Percentiles rank a stretch among this genome's conserved stretches.
Evolutionary conservation across 768 basidiomycete genomes (phyloP).

Genomic region (Pleurotus tuoliensis): DNA sequence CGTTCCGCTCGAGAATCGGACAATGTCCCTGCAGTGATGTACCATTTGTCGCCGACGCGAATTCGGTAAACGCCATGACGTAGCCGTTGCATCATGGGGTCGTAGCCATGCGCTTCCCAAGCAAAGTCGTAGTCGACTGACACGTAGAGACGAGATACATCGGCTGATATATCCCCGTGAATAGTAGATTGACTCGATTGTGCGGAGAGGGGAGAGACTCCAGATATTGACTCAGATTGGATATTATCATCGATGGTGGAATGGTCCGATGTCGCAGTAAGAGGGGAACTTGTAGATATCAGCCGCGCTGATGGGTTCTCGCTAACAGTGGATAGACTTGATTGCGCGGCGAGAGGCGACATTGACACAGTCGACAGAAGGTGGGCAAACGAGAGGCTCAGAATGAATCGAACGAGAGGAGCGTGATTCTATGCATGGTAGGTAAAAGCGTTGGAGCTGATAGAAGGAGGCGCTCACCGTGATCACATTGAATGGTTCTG

Average conservation of each 20-base stretch:
- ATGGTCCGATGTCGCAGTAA: no score
- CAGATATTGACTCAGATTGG: no score
- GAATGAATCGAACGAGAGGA: neutral
- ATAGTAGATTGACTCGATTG: no score
- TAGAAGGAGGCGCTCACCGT: neutral
- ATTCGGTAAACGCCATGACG: slow-evolving; percentile 6
- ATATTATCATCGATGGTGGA: no score
- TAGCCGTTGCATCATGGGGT: slow-evolving; percentile 9
- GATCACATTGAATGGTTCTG: slow-evolving; percentile 8
- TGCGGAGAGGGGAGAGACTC: no score
- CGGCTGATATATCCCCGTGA: no score
- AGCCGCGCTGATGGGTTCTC: no score
- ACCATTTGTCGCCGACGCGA: slow-evolving; percentile 5
- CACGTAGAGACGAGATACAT: no score
- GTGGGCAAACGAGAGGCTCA: slow-evolving; percentile 9
- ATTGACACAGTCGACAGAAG: neutral
- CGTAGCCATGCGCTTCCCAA: slow-evolving; percentile 10
- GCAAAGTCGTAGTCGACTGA: neutral
- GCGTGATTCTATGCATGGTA: neutral
- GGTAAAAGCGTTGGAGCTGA: neutral
- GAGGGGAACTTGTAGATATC: no score
- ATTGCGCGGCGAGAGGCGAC: no score
- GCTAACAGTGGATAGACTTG: no score
- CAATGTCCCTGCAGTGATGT: neutral
- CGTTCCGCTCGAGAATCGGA: neutral